A percentile compares a stretch with the other conserved stretches of the same genome.
These are phyloP conservation scores for Phlegmacium glaucopus DNA, from an alignment of 768 basidiomycete genomes.

Conservation along the genomic window DNA sequence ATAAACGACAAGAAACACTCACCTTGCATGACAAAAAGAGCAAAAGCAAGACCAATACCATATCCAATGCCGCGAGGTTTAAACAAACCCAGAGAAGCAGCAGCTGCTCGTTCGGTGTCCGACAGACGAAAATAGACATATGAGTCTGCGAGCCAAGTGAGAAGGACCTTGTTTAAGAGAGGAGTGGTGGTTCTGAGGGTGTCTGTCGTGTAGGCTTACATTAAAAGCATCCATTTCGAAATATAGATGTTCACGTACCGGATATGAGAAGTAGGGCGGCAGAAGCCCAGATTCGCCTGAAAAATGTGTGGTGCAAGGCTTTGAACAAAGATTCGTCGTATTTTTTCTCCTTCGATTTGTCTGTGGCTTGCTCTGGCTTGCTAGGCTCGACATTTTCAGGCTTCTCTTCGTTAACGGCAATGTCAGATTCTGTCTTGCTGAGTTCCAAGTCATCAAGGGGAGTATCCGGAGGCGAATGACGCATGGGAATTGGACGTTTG, in stretches of 20 bases:
- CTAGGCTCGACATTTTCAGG: slow-evolving; percentile 3
- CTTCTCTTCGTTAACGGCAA: not conserved
- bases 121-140: slow-evolving; percentile 39
- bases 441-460: too few species aligned
- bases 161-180: slow-evolving; percentile 52
- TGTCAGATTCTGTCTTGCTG: too few species aligned
- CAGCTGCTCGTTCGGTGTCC: slow-evolving; percentile 32
- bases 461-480: slow-evolving; percentile 6
- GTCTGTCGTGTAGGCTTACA: slow-evolving; percentile 21
- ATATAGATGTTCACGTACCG: slow-evolving; percentile 21
- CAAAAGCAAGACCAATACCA: slow-evolving; percentile 59
- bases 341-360: slow-evolving; percentile 6
- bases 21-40: slow-evolving; percentile 62
- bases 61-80: slow-evolving; percentile 51
- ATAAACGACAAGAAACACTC: slow-evolving; percentile 5
- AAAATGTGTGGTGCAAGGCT: slow-evolving; percentile 46
- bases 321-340: slow-evolving; percentile 50
- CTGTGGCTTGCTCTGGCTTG: slow-evolving; percentile 3
- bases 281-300: slow-evolving; percentile 41
- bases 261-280: slow-evolving; percentile 46
- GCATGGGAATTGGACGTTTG: slow-evolving; percentile 36
- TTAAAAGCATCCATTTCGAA: not conserved
- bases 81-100: slow-evolving; percentile 20
- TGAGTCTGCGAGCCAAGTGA: slow-evolving; percentile 54
- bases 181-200: slow-evolving; percentile 53